Base-by-base conservation (phyloP, 495 filamentous ascomycete genomes). In the Trichoderma reesei region DNA sequence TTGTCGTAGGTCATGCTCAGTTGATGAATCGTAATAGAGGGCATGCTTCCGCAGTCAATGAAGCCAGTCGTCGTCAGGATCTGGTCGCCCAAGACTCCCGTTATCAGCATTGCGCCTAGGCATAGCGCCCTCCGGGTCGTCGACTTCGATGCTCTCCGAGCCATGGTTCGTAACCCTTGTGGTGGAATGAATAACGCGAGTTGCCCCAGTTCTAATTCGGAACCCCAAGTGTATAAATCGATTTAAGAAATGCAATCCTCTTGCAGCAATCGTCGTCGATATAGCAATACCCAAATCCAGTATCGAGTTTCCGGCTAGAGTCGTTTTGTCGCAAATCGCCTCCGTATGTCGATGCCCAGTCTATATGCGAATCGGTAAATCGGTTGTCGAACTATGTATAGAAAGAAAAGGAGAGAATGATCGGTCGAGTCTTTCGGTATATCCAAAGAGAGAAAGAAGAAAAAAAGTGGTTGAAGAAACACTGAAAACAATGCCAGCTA, bases 41-140 rank as follows among this genome's bases (percentile, higher is more conserved):
- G 79, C 59, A 84, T 81, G 10, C 77, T 73, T 69, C 86, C 76
- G 77, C 94, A 98, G 65, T 82, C 85, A 68, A 79, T 85, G 77
- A 93, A 93, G 64, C 92, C 90, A 44, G 77, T 79, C 37, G 94
- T 97, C 69, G 86, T 83, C 34, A 98, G 82, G 18, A 92, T 78
- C 71, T 96, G 88, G 61, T 75, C 81, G 63, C 84, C 89, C 36
- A 78, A 41, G n/a, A 75, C 78, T 8, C 76, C 72, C 56, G 70
- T 71, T 41, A 69, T 72, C 63, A 74, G 64, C 42, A 70, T 67
- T 63, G 73, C 65, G n/a, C 73, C 74, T 63, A 68, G 68, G 59
- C 73, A 65, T 60, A 76, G 60, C 63, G 71, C 61, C 61, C 68
- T 67, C 20, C 51, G 31, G 9, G 8, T 56, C 51, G 20, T 34